A percentile compares a stretch with the other conserved stretches of the same genome.
phyloP scores from a whole-genome alignment of 2,329 filamentous ascomycete genomes.

The Aureobasidium zeae region DNA sequence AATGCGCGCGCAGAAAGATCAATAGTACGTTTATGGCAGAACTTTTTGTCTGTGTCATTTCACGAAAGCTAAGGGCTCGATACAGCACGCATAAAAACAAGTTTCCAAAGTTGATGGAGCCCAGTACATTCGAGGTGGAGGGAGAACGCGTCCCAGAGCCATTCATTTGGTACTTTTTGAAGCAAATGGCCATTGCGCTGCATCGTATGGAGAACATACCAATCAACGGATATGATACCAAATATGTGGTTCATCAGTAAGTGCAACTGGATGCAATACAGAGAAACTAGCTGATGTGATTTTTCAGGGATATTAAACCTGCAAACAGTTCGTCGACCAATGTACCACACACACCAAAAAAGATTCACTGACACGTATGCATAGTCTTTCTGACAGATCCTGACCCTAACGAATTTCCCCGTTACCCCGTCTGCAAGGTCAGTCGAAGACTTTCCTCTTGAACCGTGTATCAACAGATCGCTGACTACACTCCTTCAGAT shows the following conservation, averaged over 20 bases:
- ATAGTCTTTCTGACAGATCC: slow-evolving; percentile 1
- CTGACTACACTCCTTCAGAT: background rate
- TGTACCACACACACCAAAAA: background rate
- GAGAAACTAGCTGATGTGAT: background rate
- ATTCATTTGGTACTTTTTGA: slow-evolving; percentile 11
- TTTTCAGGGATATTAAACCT: slow-evolving; percentile 11
- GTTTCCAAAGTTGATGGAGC: background rate
- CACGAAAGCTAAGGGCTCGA: background rate
- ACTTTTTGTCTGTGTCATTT: background rate
- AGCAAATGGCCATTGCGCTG: slow-evolving; percentile 1
- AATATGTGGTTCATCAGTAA: slow-evolving; percentile 12
- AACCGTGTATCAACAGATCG: background rate
- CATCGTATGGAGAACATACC: slow-evolving; percentile 6
- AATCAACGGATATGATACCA: background rate
- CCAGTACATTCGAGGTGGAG: background rate
- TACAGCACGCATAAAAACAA: background rate
- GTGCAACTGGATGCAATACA: background rate
- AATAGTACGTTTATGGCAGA: background rate
- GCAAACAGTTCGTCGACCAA: slow-evolving; percentile 1
- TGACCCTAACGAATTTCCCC: background rate
- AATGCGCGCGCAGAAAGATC: background rate
- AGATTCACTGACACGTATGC: background rate
- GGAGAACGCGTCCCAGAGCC: background rate
- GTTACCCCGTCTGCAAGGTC: slow-evolving; percentile 5
- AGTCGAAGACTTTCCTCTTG: background rate